phyloP scores from a whole-genome alignment of 2,329 filamentous ascomycete genomes.

The Cladophialophora exuberans region DNA sequence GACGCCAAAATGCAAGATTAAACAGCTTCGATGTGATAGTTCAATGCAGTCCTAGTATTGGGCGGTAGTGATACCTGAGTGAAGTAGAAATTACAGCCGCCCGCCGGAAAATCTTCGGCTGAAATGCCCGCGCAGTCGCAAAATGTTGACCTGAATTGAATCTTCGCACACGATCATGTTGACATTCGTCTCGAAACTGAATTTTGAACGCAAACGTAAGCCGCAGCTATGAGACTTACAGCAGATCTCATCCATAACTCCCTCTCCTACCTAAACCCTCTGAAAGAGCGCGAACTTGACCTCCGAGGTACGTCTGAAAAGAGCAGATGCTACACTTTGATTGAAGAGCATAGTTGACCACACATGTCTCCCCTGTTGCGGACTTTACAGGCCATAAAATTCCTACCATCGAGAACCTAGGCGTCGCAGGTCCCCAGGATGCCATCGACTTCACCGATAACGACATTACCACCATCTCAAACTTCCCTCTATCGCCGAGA shows the following conservation, averaged over 20 bases:
- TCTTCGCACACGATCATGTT: not conserved
- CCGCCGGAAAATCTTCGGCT: no score
- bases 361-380: constrained; percentile 53
- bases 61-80: no score
- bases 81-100: no score
- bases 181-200: not conserved
- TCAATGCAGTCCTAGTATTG: no score
- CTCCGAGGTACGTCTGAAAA: constrained; percentile 98
- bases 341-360: constrained; percentile 80
- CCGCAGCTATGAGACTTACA: constrained; percentile 79
- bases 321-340: constrained; percentile 90
- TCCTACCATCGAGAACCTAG: constrained; percentile 94
- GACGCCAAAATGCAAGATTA: no score
- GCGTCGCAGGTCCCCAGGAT: constrained; percentile 89
- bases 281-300: constrained; percentile 98
- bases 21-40: no score
- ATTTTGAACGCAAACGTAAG: not conserved
- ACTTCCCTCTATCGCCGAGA: constrained; percentile 90
- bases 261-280: constrained; percentile 96
- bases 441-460: constrained; percentile 99
- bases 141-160: no score
- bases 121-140: no score
- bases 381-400: constrained; percentile 89
- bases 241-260: constrained; percentile 92
- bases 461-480: constrained; percentile 84